Evolutionary conservation across 2,329 filamentous ascomycete genomes (phyloP).

Genomic region (Microsporum ferrugineum): DNA sequence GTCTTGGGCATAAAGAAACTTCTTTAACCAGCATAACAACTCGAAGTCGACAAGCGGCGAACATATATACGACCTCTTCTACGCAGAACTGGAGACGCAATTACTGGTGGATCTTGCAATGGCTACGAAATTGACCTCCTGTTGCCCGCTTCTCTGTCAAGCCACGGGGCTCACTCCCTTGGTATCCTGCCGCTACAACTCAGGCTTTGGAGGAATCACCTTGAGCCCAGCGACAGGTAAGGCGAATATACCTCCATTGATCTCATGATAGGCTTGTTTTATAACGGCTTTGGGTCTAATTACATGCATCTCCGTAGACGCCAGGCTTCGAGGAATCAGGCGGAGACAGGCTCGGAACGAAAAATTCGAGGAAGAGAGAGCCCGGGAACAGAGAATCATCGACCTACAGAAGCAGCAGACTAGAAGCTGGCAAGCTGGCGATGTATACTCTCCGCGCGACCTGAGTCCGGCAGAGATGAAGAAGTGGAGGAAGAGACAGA

Average conservation of each 20-base stretch:
- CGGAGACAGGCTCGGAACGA: background rate
- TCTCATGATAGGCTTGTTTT: background rate
- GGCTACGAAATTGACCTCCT: background rate
- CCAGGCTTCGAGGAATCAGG: background rate
- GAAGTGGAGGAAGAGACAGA: slow-evolving; percentile 58
- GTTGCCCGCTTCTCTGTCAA: background rate
- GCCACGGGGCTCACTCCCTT: background rate
- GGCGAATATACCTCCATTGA: background rate
- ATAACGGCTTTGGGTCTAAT: background rate
- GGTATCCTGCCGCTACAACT: background rate
- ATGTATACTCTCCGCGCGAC: slow-evolving; percentile 86
- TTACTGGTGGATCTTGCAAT: background rate
- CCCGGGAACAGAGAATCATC: slow-evolving; percentile 26
- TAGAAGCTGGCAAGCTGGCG: slow-evolving; percentile 63
- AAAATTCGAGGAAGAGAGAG: slow-evolving; percentile 26
- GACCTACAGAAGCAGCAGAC: slow-evolving; percentile 36
- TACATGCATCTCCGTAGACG: background rate
- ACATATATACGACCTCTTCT: background rate
- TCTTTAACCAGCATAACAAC: background rate
- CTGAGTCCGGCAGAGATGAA: slow-evolving; percentile 63
- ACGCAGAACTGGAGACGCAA: too few species aligned
- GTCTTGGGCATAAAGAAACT: background rate
- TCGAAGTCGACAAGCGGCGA: too few species aligned
- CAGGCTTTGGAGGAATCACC: background rate
- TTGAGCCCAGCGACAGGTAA: slow-evolving; percentile 4